Evolutionary conservation across 371 early-diverging fungal species (phyloP).

Genomic region (Umbelopsis sp.): DNA sequence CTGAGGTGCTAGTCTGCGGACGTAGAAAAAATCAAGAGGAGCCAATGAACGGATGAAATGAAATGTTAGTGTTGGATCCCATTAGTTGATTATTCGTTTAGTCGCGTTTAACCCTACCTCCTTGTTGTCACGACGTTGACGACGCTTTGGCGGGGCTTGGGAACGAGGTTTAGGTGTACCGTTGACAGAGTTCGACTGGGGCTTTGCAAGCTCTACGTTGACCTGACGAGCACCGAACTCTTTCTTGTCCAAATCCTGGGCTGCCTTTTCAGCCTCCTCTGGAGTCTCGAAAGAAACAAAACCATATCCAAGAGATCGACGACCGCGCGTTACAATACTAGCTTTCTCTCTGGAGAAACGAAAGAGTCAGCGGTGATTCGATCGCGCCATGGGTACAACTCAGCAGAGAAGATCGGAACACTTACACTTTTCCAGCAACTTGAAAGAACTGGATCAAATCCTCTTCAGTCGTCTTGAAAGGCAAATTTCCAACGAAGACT

Average conservation of each 20-base stretch:
- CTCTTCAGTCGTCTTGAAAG: slow-evolving; percentile 81
- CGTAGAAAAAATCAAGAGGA: slow-evolving; percentile 12
- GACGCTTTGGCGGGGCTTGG: slow-evolving; percentile 18
- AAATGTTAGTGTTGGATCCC: not conserved
- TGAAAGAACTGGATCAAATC: slow-evolving; percentile 78
- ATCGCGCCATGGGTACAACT: slow-evolving; percentile 8
- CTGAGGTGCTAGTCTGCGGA: not conserved
- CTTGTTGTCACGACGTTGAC: slow-evolving; percentile 18
- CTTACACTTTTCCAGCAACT: slow-evolving; percentile 77
- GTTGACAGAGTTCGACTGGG: slow-evolving; percentile 41
- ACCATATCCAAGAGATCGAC: slow-evolving; percentile 89
- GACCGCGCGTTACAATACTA: slow-evolving; percentile 75
- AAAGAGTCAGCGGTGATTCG: slow-evolving; percentile 10
- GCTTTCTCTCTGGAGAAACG: slow-evolving; percentile 56
- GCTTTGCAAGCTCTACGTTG: slow-evolving; percentile 88
- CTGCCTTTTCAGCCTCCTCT: slow-evolving; percentile 77
- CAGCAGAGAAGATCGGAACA: slow-evolving; percentile 23
- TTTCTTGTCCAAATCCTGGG: slow-evolving; percentile 66
- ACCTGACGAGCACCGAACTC: slow-evolving; percentile 81
- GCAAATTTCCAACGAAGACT: slow-evolving; percentile 95
- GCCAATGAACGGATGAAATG: not conserved
- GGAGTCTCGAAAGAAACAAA: slow-evolving; percentile 84
- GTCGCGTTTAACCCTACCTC: not conserved
- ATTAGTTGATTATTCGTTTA: not conserved
- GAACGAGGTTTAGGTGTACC: slow-evolving; percentile 20